These are phyloP conservation scores for Tulasnella sp. DNA, from an alignment of 768 basidiomycete genomes.

Conservation along the genomic window DNA sequence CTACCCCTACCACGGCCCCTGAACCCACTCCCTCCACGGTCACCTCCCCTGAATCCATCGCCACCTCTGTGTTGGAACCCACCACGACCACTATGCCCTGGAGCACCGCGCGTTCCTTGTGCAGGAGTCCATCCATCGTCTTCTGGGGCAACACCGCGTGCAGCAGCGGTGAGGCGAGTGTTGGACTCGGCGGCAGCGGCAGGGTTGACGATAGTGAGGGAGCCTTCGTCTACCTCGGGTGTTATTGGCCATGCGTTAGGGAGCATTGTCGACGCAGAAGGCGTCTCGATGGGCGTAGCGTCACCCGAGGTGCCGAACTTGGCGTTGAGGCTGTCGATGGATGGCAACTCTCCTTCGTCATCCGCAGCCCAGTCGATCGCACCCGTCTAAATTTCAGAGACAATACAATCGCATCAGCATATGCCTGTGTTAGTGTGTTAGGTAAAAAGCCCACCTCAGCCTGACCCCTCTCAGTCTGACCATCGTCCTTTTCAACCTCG, in stretches of 20 bases:
- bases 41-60: constrained; percentile 31
- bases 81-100: constrained; percentile 31
- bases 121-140: constrained; percentile 46
- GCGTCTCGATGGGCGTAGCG: constrained; percentile 42
- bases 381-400: constrained; percentile 12
- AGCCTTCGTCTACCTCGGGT: constrained; percentile 16
- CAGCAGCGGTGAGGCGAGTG: not conserved
- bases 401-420: not conserved
- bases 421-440: not conserved
- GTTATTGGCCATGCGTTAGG: not conserved
- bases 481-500: constrained; percentile 7
- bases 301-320: constrained; percentile 66
- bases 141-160: constrained; percentile 14
- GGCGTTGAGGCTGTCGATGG: constrained; percentile 64
- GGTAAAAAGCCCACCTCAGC: not conserved
- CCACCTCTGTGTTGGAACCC: constrained; percentile 26
- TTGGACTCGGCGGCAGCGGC: not conserved
- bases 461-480: not conserved
- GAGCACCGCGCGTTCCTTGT: not conserved
- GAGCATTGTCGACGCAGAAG: constrained; percentile 23
- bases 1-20: constrained; percentile 20
- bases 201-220: constrained; percentile 20
- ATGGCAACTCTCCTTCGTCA: constrained; percentile 68
- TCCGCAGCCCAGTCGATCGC: constrained; percentile 72
- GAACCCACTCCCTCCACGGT: constrained; percentile 28